Conservation (phyloP, 2,329 filamentous ascomycete species). For the Graphiopsis chlorocephala region DNA sequence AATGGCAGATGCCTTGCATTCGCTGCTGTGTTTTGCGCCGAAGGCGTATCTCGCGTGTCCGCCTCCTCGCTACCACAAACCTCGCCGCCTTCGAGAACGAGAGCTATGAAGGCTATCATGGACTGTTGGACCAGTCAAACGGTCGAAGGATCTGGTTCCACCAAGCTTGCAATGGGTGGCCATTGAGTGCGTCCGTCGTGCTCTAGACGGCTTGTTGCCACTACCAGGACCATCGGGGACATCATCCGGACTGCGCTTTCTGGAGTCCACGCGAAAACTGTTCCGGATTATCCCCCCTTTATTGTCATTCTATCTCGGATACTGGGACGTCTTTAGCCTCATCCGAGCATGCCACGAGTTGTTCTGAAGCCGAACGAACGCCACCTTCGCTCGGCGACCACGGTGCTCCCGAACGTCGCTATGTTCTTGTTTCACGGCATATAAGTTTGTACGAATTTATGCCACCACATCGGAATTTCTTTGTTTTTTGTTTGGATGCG, state of each 20-base stretch:
- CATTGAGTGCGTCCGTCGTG: neutral
- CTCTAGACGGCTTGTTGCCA: neutral
- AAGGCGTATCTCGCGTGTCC: neutral
- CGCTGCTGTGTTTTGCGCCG: neutral
- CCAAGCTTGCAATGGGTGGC: neutral
- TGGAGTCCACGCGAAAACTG: neutral
- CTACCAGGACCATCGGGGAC: neutral
- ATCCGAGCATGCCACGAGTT: neutral
- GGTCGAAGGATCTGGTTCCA: neutral
- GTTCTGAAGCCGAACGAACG: neutral
- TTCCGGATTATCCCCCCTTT: neutral
- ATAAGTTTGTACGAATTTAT: neutral
- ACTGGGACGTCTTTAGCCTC: neutral
- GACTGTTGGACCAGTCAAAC: neutral
- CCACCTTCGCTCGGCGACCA: neutral
- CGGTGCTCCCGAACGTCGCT: neutral
- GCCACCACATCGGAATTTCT: neutral
- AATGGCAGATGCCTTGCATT: neutral
- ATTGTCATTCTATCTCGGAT: neutral
- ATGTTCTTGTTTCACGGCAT: constrained; percentile 8
- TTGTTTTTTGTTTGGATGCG: neutral
- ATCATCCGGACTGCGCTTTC: neutral
- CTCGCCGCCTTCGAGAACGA: neutral
- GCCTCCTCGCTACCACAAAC: neutral
- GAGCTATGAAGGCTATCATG: neutral